Base-by-base conservation (phyloP, 75 land plant species). In the Picea sitchensis region DNA sequence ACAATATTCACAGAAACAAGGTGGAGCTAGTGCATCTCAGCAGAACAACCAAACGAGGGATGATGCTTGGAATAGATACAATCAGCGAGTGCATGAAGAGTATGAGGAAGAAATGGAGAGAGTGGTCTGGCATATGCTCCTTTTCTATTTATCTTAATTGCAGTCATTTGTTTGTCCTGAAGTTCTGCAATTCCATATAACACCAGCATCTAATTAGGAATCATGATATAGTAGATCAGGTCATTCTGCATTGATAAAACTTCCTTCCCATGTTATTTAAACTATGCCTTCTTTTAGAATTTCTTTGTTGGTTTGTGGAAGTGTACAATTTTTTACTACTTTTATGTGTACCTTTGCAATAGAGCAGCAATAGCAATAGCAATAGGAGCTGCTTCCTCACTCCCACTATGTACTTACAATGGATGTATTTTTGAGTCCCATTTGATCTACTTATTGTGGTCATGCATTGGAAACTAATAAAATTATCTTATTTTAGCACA, bases 81-180 rank as follows among this genome's bases (percentile, higher is more conserved):
- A 90, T 30, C 91, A 88, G 7, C 26, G 90, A 69, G 76, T 89
- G 90, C 85, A 86, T 81, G 94, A 92, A 47, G 90, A 92, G 62
- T 81, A 89, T 67, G 90, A 92, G 74, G 94, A 89, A 65, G 91
- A 92, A 79, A 84, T 89, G 86, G 94, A 85, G 77, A 92, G 94
- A 84, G 91, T 92, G 86, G 94, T 92, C 23, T 76, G 86, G 58
- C 78, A 41, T 82, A 59, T 65, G 2, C 20, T 34, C 60, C 44
- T 26, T 15, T 64, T 75, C 30, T 34, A 30, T 65, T 1, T 59
- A 3, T 61, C 68, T 2, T 51, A 9, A 69, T 38, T 68, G 41
- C 72, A 15, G 4, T 67, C 7, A 4, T 68, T 68, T 36, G 20
- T 18, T 68, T 68, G n/a, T 69, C 11, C 12, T 3, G 69, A 31